Percentiles rank a stretch among this genome's conserved stretches.
Evolutionary conservation across 495 filamentous ascomycete genomes (phyloP).

Genomic region (Baudoinia panamericana): DNA sequence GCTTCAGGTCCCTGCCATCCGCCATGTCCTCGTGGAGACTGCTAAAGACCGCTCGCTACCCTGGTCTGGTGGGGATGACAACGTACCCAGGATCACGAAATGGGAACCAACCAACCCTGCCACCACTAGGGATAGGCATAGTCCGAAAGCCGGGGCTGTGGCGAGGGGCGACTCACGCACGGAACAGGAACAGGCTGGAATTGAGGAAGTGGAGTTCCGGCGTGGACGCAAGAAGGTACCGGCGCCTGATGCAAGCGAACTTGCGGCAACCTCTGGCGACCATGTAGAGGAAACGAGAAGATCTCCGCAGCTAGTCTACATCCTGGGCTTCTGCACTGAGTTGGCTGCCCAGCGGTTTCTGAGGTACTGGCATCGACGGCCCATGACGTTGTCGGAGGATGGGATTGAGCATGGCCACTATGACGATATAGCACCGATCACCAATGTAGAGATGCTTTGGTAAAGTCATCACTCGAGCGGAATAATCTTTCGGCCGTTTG

Average conservation of each 20-base stretch:
- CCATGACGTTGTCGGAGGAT: slow-evolving; percentile 5
- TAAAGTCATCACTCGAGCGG: slow-evolving; percentile 3
- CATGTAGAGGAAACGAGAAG: slow-evolving; percentile 1
- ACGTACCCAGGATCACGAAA: slow-evolving; percentile 7
- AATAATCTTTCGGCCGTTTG: too few species aligned
- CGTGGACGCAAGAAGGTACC: not conserved
- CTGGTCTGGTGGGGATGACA: slow-evolving; percentile 20
- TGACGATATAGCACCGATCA: slow-evolving; percentile 12
- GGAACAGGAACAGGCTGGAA: slow-evolving; percentile 1
- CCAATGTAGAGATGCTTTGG: slow-evolving; percentile 16
- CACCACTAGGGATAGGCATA: too few species aligned
- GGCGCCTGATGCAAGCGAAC: too few species aligned
- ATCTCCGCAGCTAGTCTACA: slow-evolving; percentile 15
- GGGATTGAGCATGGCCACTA: not conserved
- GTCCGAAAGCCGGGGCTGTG: not conserved
- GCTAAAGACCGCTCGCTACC: slow-evolving; percentile 17
- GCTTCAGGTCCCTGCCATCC: slow-evolving; percentile 9
- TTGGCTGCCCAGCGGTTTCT: slow-evolving; percentile 25
- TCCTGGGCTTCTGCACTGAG: slow-evolving; percentile 25
- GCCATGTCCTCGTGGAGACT: slow-evolving; percentile 13
- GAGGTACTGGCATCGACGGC: slow-evolving; percentile 23
- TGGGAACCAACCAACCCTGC: slow-evolving; percentile 8
- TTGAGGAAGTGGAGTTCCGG: not conserved
- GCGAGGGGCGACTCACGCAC: not conserved
- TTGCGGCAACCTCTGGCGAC: too few species aligned